Percentiles rank a stretch among this genome's conserved stretches.
phyloP scores from a whole-genome alignment of 306 rosid species.

The Comarum palustre region DNA sequence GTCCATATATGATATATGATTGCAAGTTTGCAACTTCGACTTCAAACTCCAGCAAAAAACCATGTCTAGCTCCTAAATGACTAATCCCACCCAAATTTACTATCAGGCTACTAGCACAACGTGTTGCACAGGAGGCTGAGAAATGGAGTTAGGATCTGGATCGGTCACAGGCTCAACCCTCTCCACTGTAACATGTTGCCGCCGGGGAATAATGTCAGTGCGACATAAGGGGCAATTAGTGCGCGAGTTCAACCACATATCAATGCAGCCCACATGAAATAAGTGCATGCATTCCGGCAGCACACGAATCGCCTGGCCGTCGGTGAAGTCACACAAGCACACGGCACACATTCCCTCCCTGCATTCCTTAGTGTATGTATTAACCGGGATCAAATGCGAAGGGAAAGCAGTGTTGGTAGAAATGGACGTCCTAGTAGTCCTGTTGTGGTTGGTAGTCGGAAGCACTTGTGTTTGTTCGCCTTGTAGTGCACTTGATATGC shows the following conservation, averaged over 20 bases:
- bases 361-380: conserved; percentile 9
- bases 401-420: neutral
- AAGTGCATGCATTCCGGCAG: conserved; percentile 23
- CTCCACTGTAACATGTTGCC: neutral
- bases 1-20: no score
- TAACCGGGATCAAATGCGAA: neutral
- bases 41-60: neutral
- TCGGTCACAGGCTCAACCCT: neutral
- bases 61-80: neutral
- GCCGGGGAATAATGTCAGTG: conserved; percentile 8
- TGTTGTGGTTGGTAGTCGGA: neutral
- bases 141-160: neutral
- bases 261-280: conserved; percentile 26
- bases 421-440: neutral
- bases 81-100: neutral
- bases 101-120: neutral
- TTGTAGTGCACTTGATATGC: neutral
- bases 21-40: neutral
- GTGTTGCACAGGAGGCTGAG: neutral
- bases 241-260: conserved; percentile 15
- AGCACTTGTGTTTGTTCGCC: conserved; percentile 1
- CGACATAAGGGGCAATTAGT: conserved; percentile 28
- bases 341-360: conserved; percentile 17
- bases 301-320: conserved; percentile 13
- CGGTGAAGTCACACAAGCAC: conserved; percentile 23